phyloP scores from a whole-genome alignment of 192 early-diverging fungal genomes.

The Cetraspora pellucida region DNA sequence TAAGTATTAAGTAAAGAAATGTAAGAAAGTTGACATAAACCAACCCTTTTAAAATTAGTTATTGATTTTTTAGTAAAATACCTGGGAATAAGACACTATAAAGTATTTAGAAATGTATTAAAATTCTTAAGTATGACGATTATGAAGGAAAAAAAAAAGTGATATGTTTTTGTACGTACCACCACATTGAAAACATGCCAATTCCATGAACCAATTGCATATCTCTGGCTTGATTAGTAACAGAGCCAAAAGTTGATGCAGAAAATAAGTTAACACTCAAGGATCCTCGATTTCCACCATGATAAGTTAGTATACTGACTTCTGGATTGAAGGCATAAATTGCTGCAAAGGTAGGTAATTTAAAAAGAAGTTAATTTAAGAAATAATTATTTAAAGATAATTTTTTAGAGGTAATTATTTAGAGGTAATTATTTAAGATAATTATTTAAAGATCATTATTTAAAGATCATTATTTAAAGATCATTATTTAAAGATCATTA shows the following conservation, averaged over 20 bases:
- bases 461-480: no score
- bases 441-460: no score
- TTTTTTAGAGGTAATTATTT: no score
- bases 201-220: slow-evolving; percentile 21
- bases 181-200: slow-evolving; percentile 30
- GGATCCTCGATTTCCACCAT: slow-evolving; percentile 14
- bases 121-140: background rate
- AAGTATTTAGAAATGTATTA: no score
- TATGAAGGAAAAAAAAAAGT: background rate
- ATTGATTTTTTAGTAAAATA: background rate
- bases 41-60: background rate
- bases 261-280: slow-evolving; percentile 20
- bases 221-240: background rate
- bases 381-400: no score
- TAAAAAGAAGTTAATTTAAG: no score
- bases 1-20: background rate
- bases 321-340: slow-evolving; percentile 10
- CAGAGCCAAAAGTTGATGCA: background rate
- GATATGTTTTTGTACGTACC: background rate
- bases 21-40: background rate
- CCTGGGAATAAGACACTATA: slow-evolving; percentile 27
- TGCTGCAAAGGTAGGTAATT: background rate
- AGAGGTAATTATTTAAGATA: no score
- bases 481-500: no score
- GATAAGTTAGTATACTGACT: background rate